These are phyloP conservation scores for Mediolabrus comicus DNA, from an alignment of 108 stramenopile genomes.

Conservation along the genomic window DNA sequence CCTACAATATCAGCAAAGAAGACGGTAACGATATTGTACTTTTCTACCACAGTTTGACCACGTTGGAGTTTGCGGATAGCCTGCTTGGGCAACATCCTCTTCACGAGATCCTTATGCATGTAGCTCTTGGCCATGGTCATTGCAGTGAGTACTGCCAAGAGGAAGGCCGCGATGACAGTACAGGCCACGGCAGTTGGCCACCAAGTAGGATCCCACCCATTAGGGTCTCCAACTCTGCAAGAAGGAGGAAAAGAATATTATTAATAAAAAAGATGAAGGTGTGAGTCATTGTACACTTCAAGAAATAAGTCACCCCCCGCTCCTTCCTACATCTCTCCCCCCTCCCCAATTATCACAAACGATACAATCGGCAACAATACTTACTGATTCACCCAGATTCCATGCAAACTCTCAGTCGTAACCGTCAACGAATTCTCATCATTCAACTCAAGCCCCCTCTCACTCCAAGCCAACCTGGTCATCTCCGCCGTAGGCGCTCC, in stretches of 20 bases:
- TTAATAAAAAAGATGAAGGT: too few species aligned
- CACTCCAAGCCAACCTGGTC: not conserved
- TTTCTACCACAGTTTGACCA: slow-evolving; percentile 30
- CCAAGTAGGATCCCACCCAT: not conserved
- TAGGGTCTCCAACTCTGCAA: not conserved
- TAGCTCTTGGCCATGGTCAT: slow-evolving; percentile 4
- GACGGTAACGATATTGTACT: slow-evolving; percentile 37
- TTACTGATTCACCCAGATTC: not conserved
- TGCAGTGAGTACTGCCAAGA: slow-evolving; percentile 2
- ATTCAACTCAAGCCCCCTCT: not conserved
- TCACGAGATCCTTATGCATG: slow-evolving; percentile 7
- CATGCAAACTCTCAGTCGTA: slow-evolving; percentile 1
- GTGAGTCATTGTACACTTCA: too few species aligned
- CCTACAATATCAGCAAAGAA: slow-evolving; percentile 58
- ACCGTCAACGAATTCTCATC: not conserved
- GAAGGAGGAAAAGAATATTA: too few species aligned
- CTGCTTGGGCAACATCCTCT: slow-evolving; percentile 3
- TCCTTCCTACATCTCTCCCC: too few species aligned
- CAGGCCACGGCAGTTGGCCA: not conserved
- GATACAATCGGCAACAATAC: too few species aligned
- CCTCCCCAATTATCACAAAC: too few species aligned
- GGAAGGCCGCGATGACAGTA: slow-evolving; percentile 5
- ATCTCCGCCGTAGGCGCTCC: not conserved
- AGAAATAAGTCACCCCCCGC: too few species aligned
- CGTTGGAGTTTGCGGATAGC: slow-evolving; percentile 16